Evolutionary conservation across 2,329 filamentous ascomycete genomes (phyloP), one percentile per base, ranked within the genome.

Genomic region (Fusarium armeniacum): DNA sequence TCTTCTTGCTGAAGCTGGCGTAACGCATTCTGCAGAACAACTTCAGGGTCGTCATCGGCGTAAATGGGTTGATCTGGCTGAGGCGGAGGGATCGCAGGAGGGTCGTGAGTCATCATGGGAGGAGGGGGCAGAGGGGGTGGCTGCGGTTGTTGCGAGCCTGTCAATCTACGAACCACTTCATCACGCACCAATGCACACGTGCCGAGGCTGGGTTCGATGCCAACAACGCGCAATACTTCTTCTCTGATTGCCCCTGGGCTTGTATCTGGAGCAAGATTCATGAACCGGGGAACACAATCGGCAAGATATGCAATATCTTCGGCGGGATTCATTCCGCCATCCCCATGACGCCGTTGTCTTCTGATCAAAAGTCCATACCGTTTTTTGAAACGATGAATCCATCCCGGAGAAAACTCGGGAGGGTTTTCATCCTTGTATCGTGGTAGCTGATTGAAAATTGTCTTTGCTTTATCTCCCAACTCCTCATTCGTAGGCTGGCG

Each of bases 311-410:
- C 81, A 33, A 90, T 83, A 71, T 89, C 86, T 55, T 87, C 84
- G 44, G 85, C 85, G 1, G 82, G 81, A 68, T 86, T 84, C 38
- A 81, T 67, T 20, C 80, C 80, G 2, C 80, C 81, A 51, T 83
- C 83, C 22, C 83, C 83, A 68, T 84, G 83, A 1, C 86, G 83
- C 22, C 86, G 84, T 71, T 88, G 86, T 53, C 87, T 84, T 36
- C 86, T 77, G 47, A 89, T 83, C 20, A 89, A 79, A 18, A 89
- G 80, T 0, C 87, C 86, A 62, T 89, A 89, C 13, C 87, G 83
- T 76, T 89, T 89, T 78, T 89, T 89, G 79, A 89, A 89, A 36
- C 87, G 83, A 71, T 89, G 87, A 61, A 89, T 89, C 87, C 87
- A 89, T 41, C 87, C 87, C 0, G 87, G 87, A 0, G 86, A 89